Evolutionary conservation across 176 grass and related monocot species (phyloP).

Genomic region (Triticum dicoccoides): DNA sequence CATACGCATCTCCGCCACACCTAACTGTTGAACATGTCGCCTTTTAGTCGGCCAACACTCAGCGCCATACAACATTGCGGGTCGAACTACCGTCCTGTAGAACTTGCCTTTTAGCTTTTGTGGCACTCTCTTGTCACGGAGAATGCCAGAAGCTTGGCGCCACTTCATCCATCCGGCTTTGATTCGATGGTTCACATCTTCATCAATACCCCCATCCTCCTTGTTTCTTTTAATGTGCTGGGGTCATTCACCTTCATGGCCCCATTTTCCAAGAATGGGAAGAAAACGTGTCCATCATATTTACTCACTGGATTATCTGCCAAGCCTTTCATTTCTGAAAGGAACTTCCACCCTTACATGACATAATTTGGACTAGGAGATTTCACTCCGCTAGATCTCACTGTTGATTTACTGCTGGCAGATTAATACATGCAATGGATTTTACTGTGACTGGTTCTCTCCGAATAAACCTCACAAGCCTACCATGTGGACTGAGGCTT

Average conservation of each 20-base stretch:
- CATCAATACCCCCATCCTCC: not conserved
- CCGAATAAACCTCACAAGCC: conserved; percentile 90
- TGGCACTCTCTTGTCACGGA: too few relatives aligned
- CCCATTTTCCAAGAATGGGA: conserved; percentile 38
- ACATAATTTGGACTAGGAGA: not conserved
- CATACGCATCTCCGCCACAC: too few relatives aligned
- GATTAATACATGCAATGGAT: conserved; percentile 97
- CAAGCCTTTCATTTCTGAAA: not conserved
- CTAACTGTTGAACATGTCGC: too few relatives aligned
- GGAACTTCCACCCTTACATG: not conserved
- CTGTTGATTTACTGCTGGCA: conserved; percentile 32
- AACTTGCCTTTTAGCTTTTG: too few relatives aligned
- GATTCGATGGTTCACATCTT: too few relatives aligned
- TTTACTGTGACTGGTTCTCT: conserved; percentile 92
- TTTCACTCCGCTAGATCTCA: not conserved
- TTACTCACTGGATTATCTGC: not conserved
- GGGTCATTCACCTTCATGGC: conserved; percentile 19
- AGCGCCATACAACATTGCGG: too few relatives aligned
- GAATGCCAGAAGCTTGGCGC: too few relatives aligned
- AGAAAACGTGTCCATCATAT: conserved; percentile 5
- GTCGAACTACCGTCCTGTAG: too few relatives aligned
- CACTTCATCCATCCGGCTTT: too few relatives aligned
- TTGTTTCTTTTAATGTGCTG: conserved; percentile 20
- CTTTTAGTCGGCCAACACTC: too few relatives aligned
- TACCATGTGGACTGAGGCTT: conserved; percentile 97